Percentiles rank a stretch among this genome's conserved stretches.
Conservation (phyloP, 352 stramenopile species). For the Halophytophthora polymorphica region DNA sequence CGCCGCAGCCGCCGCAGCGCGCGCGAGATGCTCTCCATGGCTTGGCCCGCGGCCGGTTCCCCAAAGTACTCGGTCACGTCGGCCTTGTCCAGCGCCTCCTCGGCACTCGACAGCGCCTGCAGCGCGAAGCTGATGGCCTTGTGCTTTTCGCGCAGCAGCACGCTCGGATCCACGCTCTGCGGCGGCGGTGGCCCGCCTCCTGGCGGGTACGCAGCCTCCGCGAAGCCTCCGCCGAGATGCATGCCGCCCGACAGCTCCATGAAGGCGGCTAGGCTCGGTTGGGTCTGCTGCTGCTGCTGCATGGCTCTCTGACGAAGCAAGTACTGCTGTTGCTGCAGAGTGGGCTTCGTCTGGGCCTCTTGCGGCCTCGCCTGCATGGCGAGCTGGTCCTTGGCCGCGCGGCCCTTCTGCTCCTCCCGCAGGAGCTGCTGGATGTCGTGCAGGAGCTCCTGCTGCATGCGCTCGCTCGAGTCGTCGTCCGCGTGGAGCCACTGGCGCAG, state of each 20-base stretch:
- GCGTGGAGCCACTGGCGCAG: conserved; percentile 35
- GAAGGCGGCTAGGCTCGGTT: conserved; percentile 8
- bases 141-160: conserved; percentile 19
- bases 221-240: conserved; percentile 3
- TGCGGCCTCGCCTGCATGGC: no score
- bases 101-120: conserved; percentile 28
- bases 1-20: conserved; percentile 30
- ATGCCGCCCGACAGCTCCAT: conserved; percentile 6
- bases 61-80: conserved; percentile 37
- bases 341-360: neutral
- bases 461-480: conserved; percentile 45
- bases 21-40: conserved; percentile 20
- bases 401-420: conserved; percentile 35
- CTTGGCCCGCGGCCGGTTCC: conserved; percentile 17
- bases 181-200: conserved; percentile 1
- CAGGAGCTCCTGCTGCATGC: conserved; percentile 49
- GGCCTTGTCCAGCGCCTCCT: conserved; percentile 39
- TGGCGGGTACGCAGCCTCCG: conserved; percentile 3
- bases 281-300: conserved; percentile 13
- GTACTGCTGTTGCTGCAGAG: conserved; percentile 9
- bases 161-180: conserved; percentile 7
- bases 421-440: conserved; percentile 40
- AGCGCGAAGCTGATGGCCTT: conserved; percentile 30
- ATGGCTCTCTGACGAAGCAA: no score
- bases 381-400: conserved; percentile 3